A percentile compares a stretch with the other conserved stretches of the same genome.
phyloP scores from a whole-genome alignment of 2,329 filamentous ascomycete species.

The Cadophora malorum region DNA sequence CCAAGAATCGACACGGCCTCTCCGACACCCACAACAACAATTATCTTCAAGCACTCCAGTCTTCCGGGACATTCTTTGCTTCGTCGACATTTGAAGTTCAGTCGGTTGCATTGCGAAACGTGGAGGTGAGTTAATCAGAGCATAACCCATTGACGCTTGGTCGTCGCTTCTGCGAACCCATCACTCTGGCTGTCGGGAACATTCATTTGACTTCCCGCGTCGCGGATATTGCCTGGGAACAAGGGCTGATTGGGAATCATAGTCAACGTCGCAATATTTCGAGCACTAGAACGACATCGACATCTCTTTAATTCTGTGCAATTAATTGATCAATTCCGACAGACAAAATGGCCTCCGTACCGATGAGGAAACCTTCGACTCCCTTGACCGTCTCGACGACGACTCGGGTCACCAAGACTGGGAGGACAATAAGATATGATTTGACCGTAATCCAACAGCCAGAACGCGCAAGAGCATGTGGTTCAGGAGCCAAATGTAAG shows the following conservation, averaged over 20 bases:
- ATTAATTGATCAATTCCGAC: background rate
- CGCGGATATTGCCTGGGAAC: conserved; percentile 16
- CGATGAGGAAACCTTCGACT: conserved; percentile 10
- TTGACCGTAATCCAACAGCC: conserved; percentile 92
- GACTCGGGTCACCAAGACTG: conserved; percentile 43
- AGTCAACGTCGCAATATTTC: conserved; percentile 18
- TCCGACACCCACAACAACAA: conserved; percentile 12
- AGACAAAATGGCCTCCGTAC: conserved; percentile 12
- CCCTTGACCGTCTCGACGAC: conserved; percentile 4
- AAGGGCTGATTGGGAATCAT: conserved; percentile 13
- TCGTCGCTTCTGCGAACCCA: conserved; percentile 29
- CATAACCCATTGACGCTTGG: conserved; percentile 27
- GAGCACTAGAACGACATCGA: background rate
- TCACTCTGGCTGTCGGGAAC: conserved; percentile 27
- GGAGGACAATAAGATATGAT: conserved; percentile 79
- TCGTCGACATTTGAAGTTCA: conserved; percentile 11
- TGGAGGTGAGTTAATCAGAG: conserved; percentile 21
- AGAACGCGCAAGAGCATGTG: conserved; percentile 91
- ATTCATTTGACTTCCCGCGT: conserved; percentile 25
- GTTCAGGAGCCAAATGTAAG: conserved; percentile 93
- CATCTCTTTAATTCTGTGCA: background rate
- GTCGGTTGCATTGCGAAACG: conserved; percentile 17
- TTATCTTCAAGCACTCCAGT: conserved; percentile 7
- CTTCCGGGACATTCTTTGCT: conserved; percentile 1
- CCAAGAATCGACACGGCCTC: conserved; percentile 23